phyloP scores from a whole-genome alignment of 2,329 filamentous ascomycete species.

The Fusarium coicis region DNA sequence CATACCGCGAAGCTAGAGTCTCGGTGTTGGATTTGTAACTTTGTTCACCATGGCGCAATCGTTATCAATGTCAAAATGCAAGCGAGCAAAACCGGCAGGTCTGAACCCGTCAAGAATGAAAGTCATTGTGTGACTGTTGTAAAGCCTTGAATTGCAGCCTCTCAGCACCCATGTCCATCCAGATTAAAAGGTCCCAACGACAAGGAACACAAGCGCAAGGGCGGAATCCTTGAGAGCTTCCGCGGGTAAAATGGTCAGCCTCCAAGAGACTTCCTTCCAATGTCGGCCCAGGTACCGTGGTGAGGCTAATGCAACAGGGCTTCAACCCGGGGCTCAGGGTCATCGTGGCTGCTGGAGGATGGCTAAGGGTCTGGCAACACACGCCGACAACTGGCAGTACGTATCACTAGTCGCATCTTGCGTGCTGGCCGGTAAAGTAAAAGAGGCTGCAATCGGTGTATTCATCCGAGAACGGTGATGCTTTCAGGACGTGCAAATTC shows the following conservation, averaged over 20 bases:
- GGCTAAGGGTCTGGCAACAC: constrained; percentile 18
- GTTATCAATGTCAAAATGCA: constrained; percentile 18
- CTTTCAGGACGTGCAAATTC: not conserved
- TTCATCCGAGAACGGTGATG: constrained; percentile 3
- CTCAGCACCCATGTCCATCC: not conserved
- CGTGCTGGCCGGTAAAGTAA: constrained; percentile 4
- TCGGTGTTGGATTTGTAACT: not conserved
- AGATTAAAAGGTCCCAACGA: constrained; percentile 24
- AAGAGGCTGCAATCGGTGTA: not conserved
- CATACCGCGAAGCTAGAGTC: constrained; percentile 18
- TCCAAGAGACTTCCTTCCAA: constrained; percentile 22
- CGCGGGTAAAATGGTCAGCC: constrained; percentile 33
- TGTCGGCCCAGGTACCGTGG: constrained; percentile 32
- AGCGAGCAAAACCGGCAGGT: constrained; percentile 33
- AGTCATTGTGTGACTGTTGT: not conserved
- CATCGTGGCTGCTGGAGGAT: constrained; percentile 35
- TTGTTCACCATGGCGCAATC: constrained; percentile 13
- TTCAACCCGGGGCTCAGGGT: constrained; percentile 33
- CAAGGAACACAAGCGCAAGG: constrained; percentile 26
- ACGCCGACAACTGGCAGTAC: constrained; percentile 20
- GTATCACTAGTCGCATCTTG: constrained; percentile 11
- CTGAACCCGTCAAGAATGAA: constrained; percentile 9
- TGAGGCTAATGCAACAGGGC: constrained; percentile 42
- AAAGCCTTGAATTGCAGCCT: constrained; percentile 6
- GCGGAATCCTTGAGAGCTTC: constrained; percentile 39